Conservation (phyloP, 192 early-diverging fungal species). For the Coemansia sp. region DNA sequence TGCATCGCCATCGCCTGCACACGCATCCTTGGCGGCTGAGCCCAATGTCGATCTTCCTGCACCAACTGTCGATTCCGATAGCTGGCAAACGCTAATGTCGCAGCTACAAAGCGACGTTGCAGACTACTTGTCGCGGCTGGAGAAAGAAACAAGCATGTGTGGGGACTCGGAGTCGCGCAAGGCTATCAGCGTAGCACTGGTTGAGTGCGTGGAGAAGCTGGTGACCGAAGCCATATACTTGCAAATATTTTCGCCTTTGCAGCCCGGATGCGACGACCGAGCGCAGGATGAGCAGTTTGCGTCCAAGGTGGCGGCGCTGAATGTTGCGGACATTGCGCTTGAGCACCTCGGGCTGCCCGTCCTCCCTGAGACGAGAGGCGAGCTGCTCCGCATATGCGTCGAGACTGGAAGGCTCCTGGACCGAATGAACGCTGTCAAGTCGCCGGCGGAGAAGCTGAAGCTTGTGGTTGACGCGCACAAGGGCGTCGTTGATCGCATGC, state of each 20-base stretch:
- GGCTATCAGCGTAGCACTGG: conserved; percentile 16
- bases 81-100: conserved; percentile 34
- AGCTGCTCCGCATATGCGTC: conserved; percentile 28
- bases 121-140: conserved; percentile 20
- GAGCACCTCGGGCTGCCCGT: conserved; percentile 59
- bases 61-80: conserved; percentile 7
- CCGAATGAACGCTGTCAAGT: conserved; percentile 27
- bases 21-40: not conserved
- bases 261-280: conserved; percentile 53
- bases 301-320: conserved; percentile 67
- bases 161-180: conserved; percentile 43
- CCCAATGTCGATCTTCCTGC: conserved; percentile 8
- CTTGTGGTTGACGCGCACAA: conserved; percentile 49
- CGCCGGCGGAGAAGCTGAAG: conserved; percentile 52
- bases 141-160: conserved; percentile 45
- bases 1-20: not conserved
- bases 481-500: conserved; percentile 42
- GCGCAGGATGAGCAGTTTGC: conserved; percentile 63
- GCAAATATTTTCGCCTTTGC: conserved; percentile 33
- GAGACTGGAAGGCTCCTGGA: conserved; percentile 34
- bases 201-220: conserved; percentile 47
- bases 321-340: conserved; percentile 60
- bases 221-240: conserved; percentile 35
- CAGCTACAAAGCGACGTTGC: conserved; percentile 21
- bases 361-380: conserved; percentile 2